These are phyloP conservation scores for Notholithocarpus densiflorus DNA, from an alignment of 306 rosid genomes.

Conservation along the genomic window DNA sequence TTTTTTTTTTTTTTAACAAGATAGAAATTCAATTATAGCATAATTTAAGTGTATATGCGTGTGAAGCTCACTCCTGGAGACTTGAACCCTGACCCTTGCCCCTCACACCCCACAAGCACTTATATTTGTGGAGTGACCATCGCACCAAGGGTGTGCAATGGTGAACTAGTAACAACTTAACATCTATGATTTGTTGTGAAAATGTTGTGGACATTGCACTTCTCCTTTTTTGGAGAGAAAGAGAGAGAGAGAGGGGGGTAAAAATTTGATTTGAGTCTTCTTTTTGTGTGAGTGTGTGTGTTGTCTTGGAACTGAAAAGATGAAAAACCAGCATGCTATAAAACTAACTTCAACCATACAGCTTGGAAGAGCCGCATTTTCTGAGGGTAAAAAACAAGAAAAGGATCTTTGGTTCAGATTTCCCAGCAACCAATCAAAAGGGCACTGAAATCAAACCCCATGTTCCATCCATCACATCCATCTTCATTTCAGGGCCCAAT, in stretches of 20 bases:
- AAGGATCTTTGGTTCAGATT: background rate
- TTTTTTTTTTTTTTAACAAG: no score
- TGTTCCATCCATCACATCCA: background rate
- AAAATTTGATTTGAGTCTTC: background rate
- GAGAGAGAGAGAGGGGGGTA: background rate
- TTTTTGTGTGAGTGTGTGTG: background rate
- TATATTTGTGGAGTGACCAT: no score
- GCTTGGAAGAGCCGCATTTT: background rate
- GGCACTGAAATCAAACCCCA: background rate
- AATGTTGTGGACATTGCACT: rapidly evolving
- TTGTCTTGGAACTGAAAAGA: background rate
- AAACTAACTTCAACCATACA: background rate
- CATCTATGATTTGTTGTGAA: no score
- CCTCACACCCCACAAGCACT: no score
- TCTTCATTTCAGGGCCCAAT: background rate
- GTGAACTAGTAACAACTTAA: no score
- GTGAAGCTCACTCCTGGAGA: rapidly evolving
- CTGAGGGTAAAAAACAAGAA: background rate
- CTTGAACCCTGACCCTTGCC: rapidly evolving
- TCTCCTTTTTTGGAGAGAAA: background rate
- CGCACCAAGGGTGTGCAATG: no score
- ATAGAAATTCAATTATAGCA: no score
- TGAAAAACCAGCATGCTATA: background rate
- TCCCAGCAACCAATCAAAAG: background rate
- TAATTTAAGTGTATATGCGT: no score